Percentiles rank a stretch among this genome's conserved stretches.
Conservation (phyloP, 1,284 basidiomycete species). For the Rhodotorula sp. region DNA sequence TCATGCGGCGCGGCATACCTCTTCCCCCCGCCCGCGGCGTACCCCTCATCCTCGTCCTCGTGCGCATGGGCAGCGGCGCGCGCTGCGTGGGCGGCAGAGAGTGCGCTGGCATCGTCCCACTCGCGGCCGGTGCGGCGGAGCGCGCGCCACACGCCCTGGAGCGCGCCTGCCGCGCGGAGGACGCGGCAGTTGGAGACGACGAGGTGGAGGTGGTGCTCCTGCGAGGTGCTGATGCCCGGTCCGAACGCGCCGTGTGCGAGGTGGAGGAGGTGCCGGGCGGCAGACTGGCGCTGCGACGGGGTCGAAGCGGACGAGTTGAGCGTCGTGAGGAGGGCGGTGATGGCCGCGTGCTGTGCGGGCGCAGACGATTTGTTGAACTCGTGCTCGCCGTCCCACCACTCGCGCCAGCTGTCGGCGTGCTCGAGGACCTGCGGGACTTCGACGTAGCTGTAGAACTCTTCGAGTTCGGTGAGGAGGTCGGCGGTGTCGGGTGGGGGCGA, state of each 20-base stretch:
- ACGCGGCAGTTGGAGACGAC: slow-evolving; percentile 91
- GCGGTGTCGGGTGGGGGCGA: slow-evolving; percentile 69
- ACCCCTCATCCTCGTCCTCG: neutral
- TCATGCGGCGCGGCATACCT: neutral
- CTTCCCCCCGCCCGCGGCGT: neutral
- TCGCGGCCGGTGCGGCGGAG: slow-evolving; percentile 87
- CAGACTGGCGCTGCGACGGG: slow-evolving; percentile 67
- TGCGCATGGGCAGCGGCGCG: neutral
- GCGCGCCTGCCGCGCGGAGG: slow-evolving; percentile 79
- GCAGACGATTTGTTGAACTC: slow-evolving; percentile 25
- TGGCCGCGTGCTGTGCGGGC: slow-evolving; percentile 50
- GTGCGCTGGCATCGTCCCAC: slow-evolving; percentile 63
- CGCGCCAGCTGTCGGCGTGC: slow-evolving; percentile 41
- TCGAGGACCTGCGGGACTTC: slow-evolving; percentile 89
- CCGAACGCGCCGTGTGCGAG: slow-evolving; percentile 90
- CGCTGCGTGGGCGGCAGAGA: slow-evolving; percentile 2
- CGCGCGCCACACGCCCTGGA: slow-evolving; percentile 79
- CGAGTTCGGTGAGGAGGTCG: slow-evolving; percentile 90
- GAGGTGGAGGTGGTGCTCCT: slow-evolving; percentile 93
- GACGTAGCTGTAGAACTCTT: slow-evolving; percentile 98
- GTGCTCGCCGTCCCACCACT: slow-evolving; percentile 31
- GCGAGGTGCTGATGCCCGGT: slow-evolving; percentile 70
- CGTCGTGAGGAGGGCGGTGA: slow-evolving; percentile 77
- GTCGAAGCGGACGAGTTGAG: slow-evolving; percentile 77
- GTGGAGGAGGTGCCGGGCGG: slow-evolving; percentile 83